Evolutionary conservation across 768 basidiomycete genomes (phyloP).

Genomic region (Tubosaeta brunneosetosa): DNA sequence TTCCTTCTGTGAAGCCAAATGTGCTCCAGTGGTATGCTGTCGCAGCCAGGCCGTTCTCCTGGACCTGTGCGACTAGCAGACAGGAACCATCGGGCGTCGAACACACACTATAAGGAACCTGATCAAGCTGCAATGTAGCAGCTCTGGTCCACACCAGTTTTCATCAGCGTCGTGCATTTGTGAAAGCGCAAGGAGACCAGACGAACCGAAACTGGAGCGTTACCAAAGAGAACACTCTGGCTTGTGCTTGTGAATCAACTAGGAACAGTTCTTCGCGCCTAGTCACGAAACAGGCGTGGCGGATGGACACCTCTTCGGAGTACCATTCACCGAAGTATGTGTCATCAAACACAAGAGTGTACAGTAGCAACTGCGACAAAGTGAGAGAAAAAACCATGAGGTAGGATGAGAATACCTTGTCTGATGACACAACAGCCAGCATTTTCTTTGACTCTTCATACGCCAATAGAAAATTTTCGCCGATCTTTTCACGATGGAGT

Average conservation of each 20-base stretch:
- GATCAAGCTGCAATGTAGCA: conserved; percentile 38
- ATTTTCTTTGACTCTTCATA: conserved; percentile 51
- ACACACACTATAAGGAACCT: conserved; percentile 27
- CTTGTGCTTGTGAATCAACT: conserved; percentile 40
- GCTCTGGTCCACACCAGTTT: conserved; percentile 31
- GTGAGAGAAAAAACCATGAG: too few relatives aligned
- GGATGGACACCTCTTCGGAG: conserved; percentile 26
- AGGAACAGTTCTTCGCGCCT: conserved; percentile 51
- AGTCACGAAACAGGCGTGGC: conserved; percentile 39
- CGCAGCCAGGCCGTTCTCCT: conserved; percentile 3
- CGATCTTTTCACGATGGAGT: conserved; percentile 44
- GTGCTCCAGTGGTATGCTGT: conserved; percentile 52
- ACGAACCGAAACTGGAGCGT: conserved; percentile 50
- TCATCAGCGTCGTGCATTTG: not conserved
- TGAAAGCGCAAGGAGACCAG: not conserved
- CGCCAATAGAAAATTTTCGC: conserved; percentile 39
- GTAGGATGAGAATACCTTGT: conserved; percentile 30
- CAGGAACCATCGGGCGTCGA: conserved; percentile 56
- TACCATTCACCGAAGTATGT: conserved; percentile 29
- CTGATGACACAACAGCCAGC: conserved; percentile 42
- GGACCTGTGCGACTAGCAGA: conserved; percentile 34
- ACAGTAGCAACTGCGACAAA: conserved; percentile 31
- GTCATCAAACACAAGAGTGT: conserved; percentile 49
- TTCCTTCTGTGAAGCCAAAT: conserved; percentile 49
- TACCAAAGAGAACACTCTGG: conserved; percentile 49